Evolutionary conservation across 2,329 filamentous ascomycete genomes (phyloP).

Genomic region (Niveomyces coronatus): DNA sequence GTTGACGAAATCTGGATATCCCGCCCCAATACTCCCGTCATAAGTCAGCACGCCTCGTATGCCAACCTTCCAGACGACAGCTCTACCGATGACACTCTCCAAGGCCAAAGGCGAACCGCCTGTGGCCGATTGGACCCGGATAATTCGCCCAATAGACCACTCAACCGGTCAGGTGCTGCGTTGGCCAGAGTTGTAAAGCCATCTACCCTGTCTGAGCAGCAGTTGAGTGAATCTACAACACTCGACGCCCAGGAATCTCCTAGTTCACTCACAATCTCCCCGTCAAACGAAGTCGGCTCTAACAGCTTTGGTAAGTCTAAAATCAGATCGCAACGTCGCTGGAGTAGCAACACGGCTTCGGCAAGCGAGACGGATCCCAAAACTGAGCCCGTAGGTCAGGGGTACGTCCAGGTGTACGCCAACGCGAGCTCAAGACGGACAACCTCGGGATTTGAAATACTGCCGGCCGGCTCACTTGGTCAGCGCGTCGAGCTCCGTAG

Average conservation of each 20-base stretch:
- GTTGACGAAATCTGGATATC: conserved; percentile 79
- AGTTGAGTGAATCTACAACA: conserved; percentile 1
- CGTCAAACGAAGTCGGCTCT: neutral
- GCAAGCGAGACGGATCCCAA: neutral
- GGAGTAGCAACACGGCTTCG: neutral
- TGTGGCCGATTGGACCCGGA: too few relatives aligned
- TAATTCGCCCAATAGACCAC: too few relatives aligned
- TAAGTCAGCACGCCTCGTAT: conserved; percentile 16
- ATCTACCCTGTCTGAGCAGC: conserved; percentile 5
- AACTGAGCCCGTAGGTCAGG: conserved; percentile 1
- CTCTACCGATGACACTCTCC: neutral
- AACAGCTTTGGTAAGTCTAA: neutral
- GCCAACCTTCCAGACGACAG: conserved; percentile 15
- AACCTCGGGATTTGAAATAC: conserved; percentile 8
- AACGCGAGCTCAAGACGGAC: conserved; percentile 3
- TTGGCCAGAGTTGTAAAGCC: neutral
- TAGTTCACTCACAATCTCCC: neutral
- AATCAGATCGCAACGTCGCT: neutral
- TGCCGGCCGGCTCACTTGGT: conserved; percentile 7
- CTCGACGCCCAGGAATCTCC: neutral
- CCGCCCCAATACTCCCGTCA: conserved; percentile 32
- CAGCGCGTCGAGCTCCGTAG: conserved; percentile 3
- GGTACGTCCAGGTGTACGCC: conserved; percentile 5
- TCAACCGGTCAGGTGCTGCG: neutral
- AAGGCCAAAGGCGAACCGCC: neutral